Evolutionary conservation across 768 basidiomycete genomes (phyloP), one percentile per base, ranked within the genome.

Genomic region (Amanita molliuscula): DNA sequence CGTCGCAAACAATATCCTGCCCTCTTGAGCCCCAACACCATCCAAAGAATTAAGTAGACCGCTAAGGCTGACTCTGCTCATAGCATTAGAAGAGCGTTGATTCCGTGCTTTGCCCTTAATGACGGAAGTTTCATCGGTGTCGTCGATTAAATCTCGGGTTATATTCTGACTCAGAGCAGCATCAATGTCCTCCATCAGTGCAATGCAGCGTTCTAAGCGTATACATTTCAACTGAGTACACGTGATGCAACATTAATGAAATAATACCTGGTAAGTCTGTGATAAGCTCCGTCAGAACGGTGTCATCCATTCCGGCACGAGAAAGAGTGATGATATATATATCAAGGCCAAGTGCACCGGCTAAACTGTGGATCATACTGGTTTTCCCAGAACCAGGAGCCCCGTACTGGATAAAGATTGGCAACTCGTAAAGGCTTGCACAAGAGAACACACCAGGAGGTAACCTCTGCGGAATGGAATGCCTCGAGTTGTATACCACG

Each of bases 131-230:
- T 54, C 53, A 7, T 49, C 52, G 36, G 47, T 55, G 6, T 57
- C 52, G n/a, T 51, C 50, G 18, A 55, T 56, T 9, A 49, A 36
- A 8, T 73, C 72, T 9, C 74, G 72, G 51, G 69, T 75, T 16
- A 76, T 47, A 20, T 58, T 62, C 44, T 68, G 64, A 29, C 66
- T 67, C 64, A 89, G 85, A 2, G 85, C 87, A 2, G 81, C 84
- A 55, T 91, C 88, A 48, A 90, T 82, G 60, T 90, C 88, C 61
- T 90, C 87, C 78, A 91, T 87, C 31, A 91, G 70, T 4, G 81
- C 78, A 49, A 90, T 82, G 57, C 82, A 87, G 55, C 72, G 71
- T 50, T 79, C 71, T 71, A 48, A 10, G 8, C 25, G 42, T 48
- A 35, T 23, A 37, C 26, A 11, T 31, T 28, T 6, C 16, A 15